Evolutionary conservation across 192 early-diverging fungal species (phyloP).

Genomic region (Obelidium mucronatum): DNA sequence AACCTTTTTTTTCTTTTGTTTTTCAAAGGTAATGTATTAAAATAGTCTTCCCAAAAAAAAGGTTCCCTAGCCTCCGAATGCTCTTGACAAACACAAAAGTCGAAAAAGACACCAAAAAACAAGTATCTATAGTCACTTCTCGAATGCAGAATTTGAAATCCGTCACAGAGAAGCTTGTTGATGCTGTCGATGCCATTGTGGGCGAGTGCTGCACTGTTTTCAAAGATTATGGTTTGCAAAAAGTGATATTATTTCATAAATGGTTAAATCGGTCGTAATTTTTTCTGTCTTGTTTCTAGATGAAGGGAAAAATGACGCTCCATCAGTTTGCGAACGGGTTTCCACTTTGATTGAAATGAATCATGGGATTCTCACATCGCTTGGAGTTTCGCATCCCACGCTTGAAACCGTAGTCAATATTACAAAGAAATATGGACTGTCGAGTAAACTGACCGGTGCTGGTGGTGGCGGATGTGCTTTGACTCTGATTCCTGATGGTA

Average conservation of each 20-base stretch:
- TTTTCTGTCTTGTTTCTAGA: background rate
- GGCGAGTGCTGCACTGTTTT: conserved; percentile 20
- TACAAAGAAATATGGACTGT: conserved; percentile 64
- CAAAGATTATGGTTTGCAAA: conserved; percentile 15
- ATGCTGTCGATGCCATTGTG: conserved; percentile 18
- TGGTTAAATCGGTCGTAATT: background rate
- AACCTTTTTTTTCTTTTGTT: no score
- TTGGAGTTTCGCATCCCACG: conserved; percentile 85
- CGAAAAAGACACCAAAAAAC: conserved; percentile 85
- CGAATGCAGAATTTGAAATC: conserved; percentile 59
- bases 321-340: background rate
- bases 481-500: conserved; percentile 56
- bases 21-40: conserved; percentile 25
- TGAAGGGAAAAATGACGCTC: background rate
- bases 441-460: conserved; percentile 93
- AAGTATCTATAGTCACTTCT: conserved; percentile 65
- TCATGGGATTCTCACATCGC: conserved; percentile 77
- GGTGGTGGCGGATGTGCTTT: conserved; percentile 97
- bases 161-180: conserved; percentile 41
- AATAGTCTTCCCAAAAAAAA: conserved; percentile 23
- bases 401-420: conserved; percentile 81
- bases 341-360: conserved; percentile 82
- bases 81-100: conserved; percentile 90
- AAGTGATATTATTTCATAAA: background rate
- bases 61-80: conserved; percentile 73